Conservation (phyloP, 2,329 filamentous ascomycete species). For the Cladosporium cucumerinum region DNA sequence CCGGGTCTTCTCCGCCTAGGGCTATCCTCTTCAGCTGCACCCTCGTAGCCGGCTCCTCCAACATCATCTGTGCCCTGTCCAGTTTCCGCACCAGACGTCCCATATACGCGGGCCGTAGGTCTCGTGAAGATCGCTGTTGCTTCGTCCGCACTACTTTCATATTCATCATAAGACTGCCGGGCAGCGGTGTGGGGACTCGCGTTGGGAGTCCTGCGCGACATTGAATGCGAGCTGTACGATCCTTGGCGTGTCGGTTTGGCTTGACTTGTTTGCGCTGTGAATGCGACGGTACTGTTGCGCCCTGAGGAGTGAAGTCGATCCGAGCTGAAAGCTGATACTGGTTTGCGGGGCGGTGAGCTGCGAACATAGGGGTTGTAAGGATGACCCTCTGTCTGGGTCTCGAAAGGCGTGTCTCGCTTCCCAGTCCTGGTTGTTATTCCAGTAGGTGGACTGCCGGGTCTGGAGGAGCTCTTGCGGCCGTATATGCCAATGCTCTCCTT, state of each 20-base stretch:
- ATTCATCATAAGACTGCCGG: slow-evolving; percentile 19
- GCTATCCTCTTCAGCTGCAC: slow-evolving; percentile 20
- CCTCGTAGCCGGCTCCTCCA: slow-evolving; percentile 23
- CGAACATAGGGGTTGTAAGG: slow-evolving; percentile 22
- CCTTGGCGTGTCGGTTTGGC: slow-evolving; percentile 18
- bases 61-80: slow-evolving; percentile 9
- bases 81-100: slow-evolving; percentile 2
- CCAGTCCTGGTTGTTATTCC: background rate
- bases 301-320: background rate
- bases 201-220: slow-evolving; percentile 18
- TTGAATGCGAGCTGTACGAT: slow-evolving; percentile 18
- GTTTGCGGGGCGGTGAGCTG: slow-evolving; percentile 11
- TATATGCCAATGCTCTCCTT: background rate
- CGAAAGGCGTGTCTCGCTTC: slow-evolving; percentile 8
- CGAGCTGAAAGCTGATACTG: background rate
- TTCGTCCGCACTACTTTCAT: slow-evolving; percentile 40
- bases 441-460: background rate
- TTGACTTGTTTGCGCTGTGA: slow-evolving; percentile 20
- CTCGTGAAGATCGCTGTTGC: slow-evolving; percentile 40
- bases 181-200: slow-evolving; percentile 16
- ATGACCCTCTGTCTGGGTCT: slow-evolving; percentile 19
- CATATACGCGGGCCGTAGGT: background rate
- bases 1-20: slow-evolving; percentile 18
- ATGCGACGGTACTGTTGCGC: slow-evolving; percentile 24
- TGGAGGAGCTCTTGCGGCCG: background rate